A percentile compares a stretch with the other conserved stretches of the same genome.
Evolutionary conservation across 495 filamentous ascomycete genomes (phyloP).

Genomic region (Penicillium salamii): DNA sequence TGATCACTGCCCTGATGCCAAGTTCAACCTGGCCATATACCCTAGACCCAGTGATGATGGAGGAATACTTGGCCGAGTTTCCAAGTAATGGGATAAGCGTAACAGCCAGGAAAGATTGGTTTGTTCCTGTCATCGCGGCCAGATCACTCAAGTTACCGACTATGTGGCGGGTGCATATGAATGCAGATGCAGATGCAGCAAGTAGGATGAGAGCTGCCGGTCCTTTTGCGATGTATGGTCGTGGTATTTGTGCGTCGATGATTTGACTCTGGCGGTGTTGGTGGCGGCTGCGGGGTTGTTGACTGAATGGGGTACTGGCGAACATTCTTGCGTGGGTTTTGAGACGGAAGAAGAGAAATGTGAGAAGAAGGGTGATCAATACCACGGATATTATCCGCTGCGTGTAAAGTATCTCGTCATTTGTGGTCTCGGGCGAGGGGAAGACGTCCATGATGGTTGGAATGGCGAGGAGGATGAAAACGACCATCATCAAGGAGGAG

Average conservation of each 20-base stretch:
- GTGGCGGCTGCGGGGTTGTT: not conserved
- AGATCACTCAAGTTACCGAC: constrained; percentile 22
- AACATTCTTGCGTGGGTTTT: constrained; percentile 22
- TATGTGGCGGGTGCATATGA: constrained; percentile 23
- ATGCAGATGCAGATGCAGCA: constrained; percentile 8
- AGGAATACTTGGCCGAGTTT: constrained; percentile 21
- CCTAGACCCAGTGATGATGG: constrained; percentile 16
- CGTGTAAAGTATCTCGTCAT: constrained; percentile 38
- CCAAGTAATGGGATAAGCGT: constrained; percentile 27
- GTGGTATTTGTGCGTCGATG: not conserved
- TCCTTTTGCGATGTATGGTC: not conserved
- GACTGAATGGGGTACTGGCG: constrained; percentile 3
- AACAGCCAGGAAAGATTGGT: constrained; percentile 20
- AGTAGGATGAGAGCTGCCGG: constrained; percentile 4
- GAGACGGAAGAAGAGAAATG: constrained; percentile 60
- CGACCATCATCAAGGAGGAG: constrained; percentile 25
- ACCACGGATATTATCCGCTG: constrained; percentile 32
- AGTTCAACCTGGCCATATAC: constrained; percentile 21
- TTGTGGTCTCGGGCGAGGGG: constrained; percentile 4
- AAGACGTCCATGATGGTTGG: constrained; percentile 28
- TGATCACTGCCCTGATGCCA: constrained; percentile 23
- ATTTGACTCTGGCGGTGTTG: not conserved
- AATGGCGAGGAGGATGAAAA: constrained; percentile 19
- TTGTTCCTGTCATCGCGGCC: constrained; percentile 12
- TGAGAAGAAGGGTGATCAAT: constrained; percentile 62